Evolutionary conservation across 2,329 filamentous ascomycete species (phyloP).

Genomic region (Sarocladiaceae sp.): DNA sequence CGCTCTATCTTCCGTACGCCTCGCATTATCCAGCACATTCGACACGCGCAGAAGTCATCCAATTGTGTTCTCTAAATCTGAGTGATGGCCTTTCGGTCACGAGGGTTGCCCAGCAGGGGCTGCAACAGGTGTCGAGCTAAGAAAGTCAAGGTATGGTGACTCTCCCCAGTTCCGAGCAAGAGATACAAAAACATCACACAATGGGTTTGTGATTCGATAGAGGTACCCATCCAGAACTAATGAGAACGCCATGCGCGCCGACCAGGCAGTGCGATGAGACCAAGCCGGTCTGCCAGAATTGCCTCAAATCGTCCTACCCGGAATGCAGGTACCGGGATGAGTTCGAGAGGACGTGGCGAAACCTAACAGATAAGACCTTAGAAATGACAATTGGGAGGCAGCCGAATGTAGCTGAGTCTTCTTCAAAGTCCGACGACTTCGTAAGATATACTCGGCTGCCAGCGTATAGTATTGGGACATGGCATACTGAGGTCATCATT

Average conservation of each 20-base stretch:
- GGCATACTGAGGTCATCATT: too few species aligned
- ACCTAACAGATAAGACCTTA: conserved; percentile 5
- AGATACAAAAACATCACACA: not conserved
- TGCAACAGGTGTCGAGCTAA: conserved; percentile 6
- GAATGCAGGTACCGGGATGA: conserved; percentile 10
- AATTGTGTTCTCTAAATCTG: too few species aligned
- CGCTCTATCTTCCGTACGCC: too few species aligned
- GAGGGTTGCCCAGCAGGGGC: conserved; percentile 1
- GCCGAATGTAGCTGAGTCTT: not conserved
- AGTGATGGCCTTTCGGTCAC: conserved; percentile 2
- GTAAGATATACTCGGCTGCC: too few species aligned
- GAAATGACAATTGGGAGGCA: not conserved
- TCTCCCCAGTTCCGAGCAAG: not conserved
- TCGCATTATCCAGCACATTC: too few species aligned
- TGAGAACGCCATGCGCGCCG: not conserved
- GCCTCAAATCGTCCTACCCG: conserved; percentile 4
- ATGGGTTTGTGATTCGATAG: not conserved
- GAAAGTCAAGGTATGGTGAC: not conserved
- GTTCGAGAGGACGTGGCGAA: conserved; percentile 9
- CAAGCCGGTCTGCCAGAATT: conserved; percentile 15
- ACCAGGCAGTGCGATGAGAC: conserved; percentile 15
- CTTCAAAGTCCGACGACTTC: too few species aligned
- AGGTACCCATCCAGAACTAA: too few species aligned
- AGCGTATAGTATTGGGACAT: too few species aligned
- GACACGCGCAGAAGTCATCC: too few species aligned